Percentiles rank a stretch among this genome's conserved stretches.
These are phyloP conservation scores for Blastobotrys arbuscula DNA, from an alignment of 1,139 yeast species.

Conservation along the genomic window DNA sequence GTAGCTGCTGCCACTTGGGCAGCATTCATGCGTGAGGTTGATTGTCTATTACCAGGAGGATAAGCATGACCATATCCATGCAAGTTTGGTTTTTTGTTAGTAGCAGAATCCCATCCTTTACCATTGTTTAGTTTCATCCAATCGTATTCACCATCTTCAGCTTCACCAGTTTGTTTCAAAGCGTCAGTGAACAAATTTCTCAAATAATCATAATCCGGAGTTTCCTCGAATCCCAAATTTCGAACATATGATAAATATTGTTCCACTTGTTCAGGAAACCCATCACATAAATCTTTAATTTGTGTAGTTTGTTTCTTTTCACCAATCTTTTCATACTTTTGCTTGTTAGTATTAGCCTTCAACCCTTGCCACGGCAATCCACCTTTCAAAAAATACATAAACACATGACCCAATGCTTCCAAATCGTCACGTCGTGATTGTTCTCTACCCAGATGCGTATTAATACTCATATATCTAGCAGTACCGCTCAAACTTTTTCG, in stretches of 20 bases:
- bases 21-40: constrained; percentile 25
- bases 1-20: constrained; percentile 8
- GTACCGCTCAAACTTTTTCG: constrained; percentile 93
- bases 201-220: constrained; percentile 88
- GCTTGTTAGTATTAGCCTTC: constrained; percentile 96
- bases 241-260: constrained; percentile 82
- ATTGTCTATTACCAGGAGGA: constrained; percentile 39
- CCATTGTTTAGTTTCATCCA: constrained; percentile 94
- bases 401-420: constrained; percentile 93
- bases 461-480: constrained; percentile 95
- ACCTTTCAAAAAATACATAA: constrained; percentile 88
- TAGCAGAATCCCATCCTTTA: constrained; percentile 76
- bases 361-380: constrained; percentile 98
- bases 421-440: constrained; percentile 94
- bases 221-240: constrained; percentile 80
- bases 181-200: constrained; percentile 71
- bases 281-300: constrained; percentile 70
- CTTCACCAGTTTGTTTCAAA: constrained; percentile 62
- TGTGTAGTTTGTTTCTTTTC: constrained; percentile 86
- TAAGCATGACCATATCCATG: constrained; percentile 83
- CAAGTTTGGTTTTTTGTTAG: constrained; percentile 77
- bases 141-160: constrained; percentile 83
- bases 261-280: constrained; percentile 81
- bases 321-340: constrained; percentile 94
- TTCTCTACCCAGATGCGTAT: constrained; percentile 95